Base-by-base conservation (phyloP, 2,329 filamentous ascomycete genomes). In the Drechslera avenae region DNA sequence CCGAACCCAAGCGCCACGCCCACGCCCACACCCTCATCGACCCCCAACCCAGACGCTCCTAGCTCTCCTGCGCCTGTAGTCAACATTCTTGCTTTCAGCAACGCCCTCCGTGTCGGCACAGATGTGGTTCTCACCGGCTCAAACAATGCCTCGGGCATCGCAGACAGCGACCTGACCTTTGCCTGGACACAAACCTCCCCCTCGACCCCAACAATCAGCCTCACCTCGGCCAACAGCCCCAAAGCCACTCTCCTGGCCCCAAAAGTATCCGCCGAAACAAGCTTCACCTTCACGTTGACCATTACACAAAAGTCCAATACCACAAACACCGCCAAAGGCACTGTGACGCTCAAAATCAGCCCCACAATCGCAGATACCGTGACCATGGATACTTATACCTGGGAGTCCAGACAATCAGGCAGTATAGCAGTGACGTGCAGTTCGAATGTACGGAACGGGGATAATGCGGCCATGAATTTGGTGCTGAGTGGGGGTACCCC, bases 391-490 rank as follows among this genome's bases (percentile, higher is more conserved):
- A 59, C 55, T 3, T 75, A 72, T 49, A 73, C 71, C 1, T 70
- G 64, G 60, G 66, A 58, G 21, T 60, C 55, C 0, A 44, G 56
- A 16, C 63, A 72, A 30, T 62, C 63, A 1, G 72, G 73, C 8
- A 67, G 66, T 9, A 62, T 73, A 16, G 45, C 52, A 6, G 69
- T 73, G 31, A 60, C 61, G 1, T 73, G 71, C 32, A 66, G 63
- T 23, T 71, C 69, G 13, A 74, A 73, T 39, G 66, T 74, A 9
- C 57, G 66, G 7, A 71, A 72, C 26, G 65, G 67, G 13, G 61
- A 63, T 14, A 66, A 63, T 44, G 67, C 64, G 41, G 61, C 41
- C 16, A 62, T 74, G 60, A 59, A 53, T 1, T 41, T 75, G n/a
- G 50, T 64, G 37, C 45, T 73, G 6, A 70, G 63, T 30, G 62